Conservation (phyloP, 2,329 filamentous ascomycete genomes). For the Fusarium sp. region DNA sequence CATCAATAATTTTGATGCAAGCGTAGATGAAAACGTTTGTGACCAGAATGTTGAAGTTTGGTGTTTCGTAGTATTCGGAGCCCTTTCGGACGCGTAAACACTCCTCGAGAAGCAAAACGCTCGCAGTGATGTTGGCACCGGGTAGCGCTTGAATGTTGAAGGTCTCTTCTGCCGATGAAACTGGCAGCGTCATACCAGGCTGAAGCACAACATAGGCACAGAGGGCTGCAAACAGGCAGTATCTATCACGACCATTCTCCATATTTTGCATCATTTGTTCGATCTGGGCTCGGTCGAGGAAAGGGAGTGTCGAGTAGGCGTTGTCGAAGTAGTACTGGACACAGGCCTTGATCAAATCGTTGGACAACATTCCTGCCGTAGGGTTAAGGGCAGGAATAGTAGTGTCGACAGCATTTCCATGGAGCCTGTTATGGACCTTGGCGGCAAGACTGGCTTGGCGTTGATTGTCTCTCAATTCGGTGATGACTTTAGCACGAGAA, state of each 20-base stretch:
- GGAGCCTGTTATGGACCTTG: constrained; percentile 71
- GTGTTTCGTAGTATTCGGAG: constrained; percentile 69
- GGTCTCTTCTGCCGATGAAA: constrained; percentile 59
- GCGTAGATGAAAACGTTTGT: constrained; percentile 86
- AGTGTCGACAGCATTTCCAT: constrained; percentile 61
- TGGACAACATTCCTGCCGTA: constrained; percentile 70
- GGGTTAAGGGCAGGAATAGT: constrained; percentile 63
- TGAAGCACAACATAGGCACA: constrained; percentile 77
- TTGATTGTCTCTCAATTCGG: constrained; percentile 77
- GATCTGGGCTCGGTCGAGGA: constrained; percentile 69
- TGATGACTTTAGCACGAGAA: constrained; percentile 80
- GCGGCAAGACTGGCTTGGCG: constrained; percentile 73
- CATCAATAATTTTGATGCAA: constrained; percentile 59
- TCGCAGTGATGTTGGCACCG: constrained; percentile 71
- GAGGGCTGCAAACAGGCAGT: constrained; percentile 73
- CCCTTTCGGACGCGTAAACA: constrained; percentile 72
- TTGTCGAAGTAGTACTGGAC: constrained; percentile 76
- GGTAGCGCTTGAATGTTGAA: constrained; percentile 67
- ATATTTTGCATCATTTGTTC: constrained; percentile 71
- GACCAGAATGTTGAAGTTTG: constrained; percentile 69
- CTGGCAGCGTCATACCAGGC: constrained; percentile 72
- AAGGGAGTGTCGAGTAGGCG: constrained; percentile 73
- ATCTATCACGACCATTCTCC: constrained; percentile 72
- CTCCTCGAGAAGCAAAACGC: constrained; percentile 76
- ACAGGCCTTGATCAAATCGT: constrained; percentile 74